These are phyloP conservation scores for Fusarium secorum DNA, from an alignment of 2,329 filamentous ascomycete genomes.

Conservation along the genomic window DNA sequence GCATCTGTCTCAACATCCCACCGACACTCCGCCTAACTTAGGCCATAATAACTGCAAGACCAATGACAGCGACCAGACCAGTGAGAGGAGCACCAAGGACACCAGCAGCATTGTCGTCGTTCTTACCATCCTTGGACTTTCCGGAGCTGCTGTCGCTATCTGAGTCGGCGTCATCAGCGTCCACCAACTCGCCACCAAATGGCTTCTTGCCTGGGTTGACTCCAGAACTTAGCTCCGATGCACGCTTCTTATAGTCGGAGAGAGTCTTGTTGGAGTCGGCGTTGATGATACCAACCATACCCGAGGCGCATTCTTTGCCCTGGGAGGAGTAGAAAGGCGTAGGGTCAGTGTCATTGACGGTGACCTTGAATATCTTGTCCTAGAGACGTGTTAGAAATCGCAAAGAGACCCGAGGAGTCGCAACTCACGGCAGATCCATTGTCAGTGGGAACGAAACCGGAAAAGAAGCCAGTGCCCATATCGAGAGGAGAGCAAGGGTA, in stretches of 20 bases:
- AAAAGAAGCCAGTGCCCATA: constrained; percentile 49
- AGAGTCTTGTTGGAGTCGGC: constrained; percentile 43
- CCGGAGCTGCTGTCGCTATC: constrained; percentile 1
- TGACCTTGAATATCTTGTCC: constrained; percentile 49
- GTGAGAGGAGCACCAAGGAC: constrained; percentile 24
- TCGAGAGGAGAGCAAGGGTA: constrained; percentile 48
- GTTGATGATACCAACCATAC: constrained; percentile 54
- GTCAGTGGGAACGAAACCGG: constrained; percentile 45
- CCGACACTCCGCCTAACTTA: neutral
- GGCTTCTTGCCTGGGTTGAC: constrained; percentile 39
- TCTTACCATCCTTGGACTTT: constrained; percentile 15
- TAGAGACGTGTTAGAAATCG: constrained; percentile 23
- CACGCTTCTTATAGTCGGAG: constrained; percentile 45
- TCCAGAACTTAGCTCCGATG: constrained; percentile 37
- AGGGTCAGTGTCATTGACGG: constrained; percentile 45
- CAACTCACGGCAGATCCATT: constrained; percentile 42
- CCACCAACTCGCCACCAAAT: constrained; percentile 45
- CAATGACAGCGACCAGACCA: constrained; percentile 28
- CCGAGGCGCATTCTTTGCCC: constrained; percentile 47
- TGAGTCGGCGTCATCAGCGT: constrained; percentile 29
- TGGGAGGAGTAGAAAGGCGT: constrained; percentile 52
- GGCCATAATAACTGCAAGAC: constrained; percentile 30
- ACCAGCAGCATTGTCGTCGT: constrained; percentile 27
- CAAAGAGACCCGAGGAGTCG: neutral
- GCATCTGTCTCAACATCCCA: neutral